Evolutionary conservation across 768 basidiomycete genomes (phyloP), one percentile per base, ranked within the genome.

Genomic region (Russula earlei): DNA sequence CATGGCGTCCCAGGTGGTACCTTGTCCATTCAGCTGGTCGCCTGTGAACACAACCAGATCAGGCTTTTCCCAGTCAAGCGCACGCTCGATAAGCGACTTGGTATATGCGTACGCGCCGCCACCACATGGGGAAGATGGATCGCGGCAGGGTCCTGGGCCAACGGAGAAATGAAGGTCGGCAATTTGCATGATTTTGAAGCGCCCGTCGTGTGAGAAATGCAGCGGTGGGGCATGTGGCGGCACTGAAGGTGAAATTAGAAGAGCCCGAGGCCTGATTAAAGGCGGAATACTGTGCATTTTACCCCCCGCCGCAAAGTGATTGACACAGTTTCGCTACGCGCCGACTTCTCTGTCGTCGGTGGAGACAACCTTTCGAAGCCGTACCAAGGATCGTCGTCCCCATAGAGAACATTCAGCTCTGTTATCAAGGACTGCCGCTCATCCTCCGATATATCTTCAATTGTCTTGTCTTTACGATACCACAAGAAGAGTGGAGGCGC

Each of bases 141-240:
- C 92, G 36, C 80, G 77, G 66, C 95, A 97, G 8, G 70, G 63
- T 2, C 92, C 92, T 33, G 78, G 76, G 4, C 83, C 80, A 49
- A 93, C 90, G 0, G 88, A 89, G 70, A 81, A 98, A 68, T 99
- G 95, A 27, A 99, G 75, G 68, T 99, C 95, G 5, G 95, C 95
- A 31, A 97, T 78, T 71, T 92, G 87, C 42, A 94, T 73, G 56
- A 95, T 82, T 68, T 85, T 94, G 80, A 93, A 94, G 47, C 80
- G 85, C 4, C 95, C 95, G 24, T 85, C 78, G 25, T 69, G 74
- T 22, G 84, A 83, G 73, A 99, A 96, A 61, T 89, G 89, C 2
- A 91, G 79, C 1, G 87, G 85, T 2, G 82, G 83, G 1, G 90
- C 84, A 19, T 74, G 77, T 2, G 91, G 88, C 3, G 84, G 76